A percentile compares a stretch with the other conserved stretches of the same genome.
These are phyloP conservation scores for Podila epigama DNA, from an alignment of 192 early-diverging fungal genomes.

Conservation along the genomic window DNA sequence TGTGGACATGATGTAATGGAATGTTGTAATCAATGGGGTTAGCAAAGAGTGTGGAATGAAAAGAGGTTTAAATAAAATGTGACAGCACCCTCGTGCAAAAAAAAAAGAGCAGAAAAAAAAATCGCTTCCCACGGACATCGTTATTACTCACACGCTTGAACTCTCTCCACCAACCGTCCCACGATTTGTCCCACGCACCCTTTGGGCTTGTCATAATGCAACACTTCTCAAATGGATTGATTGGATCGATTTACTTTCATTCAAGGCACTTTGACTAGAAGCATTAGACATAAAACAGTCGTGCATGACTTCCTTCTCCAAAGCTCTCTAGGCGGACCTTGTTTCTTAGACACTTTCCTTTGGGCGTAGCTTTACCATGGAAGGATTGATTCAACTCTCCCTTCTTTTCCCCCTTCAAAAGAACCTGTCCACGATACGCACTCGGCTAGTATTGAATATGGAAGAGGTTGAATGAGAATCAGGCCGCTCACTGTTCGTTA, in stretches of 20 bases:
- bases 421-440: background rate
- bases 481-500: too few species aligned
- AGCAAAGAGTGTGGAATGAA: background rate
- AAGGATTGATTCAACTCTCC: background rate
- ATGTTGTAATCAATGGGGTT: background rate
- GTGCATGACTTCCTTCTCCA: background rate
- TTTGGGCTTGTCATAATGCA: too few species aligned
- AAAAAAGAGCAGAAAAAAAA: background rate
- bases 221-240: too few species aligned
- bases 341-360: background rate
- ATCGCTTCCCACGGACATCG: too few species aligned
- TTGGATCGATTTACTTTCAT: too few species aligned
- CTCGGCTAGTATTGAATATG: background rate
- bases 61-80: background rate
- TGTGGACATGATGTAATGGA: background rate
- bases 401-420: background rate
- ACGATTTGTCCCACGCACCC: too few species aligned
- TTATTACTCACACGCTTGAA: too few species aligned
- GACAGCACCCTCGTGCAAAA: too few species aligned
- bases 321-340: background rate
- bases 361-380: background rate
- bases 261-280: too few species aligned
- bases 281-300: background rate
- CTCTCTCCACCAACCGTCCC: too few species aligned
- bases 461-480: background rate